phyloP scores from a whole-genome alignment of 495 filamentous ascomycete species.

The Gamarada debralockiae region DNA sequence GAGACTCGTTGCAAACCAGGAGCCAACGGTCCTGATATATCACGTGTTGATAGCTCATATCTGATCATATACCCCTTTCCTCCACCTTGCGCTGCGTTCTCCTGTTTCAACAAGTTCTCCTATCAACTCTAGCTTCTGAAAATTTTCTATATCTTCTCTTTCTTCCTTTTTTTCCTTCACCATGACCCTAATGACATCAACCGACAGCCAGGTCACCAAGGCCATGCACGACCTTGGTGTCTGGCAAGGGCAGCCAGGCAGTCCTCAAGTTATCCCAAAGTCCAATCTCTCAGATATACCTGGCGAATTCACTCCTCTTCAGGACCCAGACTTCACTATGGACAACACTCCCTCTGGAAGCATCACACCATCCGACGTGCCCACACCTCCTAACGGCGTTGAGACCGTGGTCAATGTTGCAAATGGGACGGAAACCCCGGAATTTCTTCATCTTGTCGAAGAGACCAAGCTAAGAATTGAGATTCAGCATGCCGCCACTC shows the following conservation, averaged over 20 bases:
- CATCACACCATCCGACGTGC: conserved; percentile 1
- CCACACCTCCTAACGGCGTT: conserved; percentile 1
- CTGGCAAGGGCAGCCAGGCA: background rate
- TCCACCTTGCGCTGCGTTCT: too few species aligned
- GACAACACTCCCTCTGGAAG: conserved; percentile 2
- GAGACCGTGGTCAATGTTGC: background rate
- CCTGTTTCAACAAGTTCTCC: too few species aligned
- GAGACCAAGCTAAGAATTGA: too few species aligned
- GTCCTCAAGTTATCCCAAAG: background rate
- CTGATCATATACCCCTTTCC: too few species aligned
- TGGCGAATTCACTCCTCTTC: background rate
- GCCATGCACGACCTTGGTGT: conserved; percentile 7
- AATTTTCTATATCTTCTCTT: too few species aligned
- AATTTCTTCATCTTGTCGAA: too few species aligned
- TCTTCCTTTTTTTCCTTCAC: background rate
- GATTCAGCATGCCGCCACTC: too few species aligned
- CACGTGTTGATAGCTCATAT: too few species aligned
- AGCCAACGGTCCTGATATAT: too few species aligned
- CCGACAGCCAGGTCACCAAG: conserved; percentile 7
- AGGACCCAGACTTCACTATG: background rate
- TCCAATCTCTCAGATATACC: background rate
- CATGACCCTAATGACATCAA: conserved; percentile 9
- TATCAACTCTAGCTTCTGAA: too few species aligned
- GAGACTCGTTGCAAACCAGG: too few species aligned
- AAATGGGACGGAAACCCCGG: too few species aligned